Evolutionary conservation across 306 rosid species (phyloP), one percentile per base, ranked within the genome.

Genomic region (Castanea mollissima): DNA sequence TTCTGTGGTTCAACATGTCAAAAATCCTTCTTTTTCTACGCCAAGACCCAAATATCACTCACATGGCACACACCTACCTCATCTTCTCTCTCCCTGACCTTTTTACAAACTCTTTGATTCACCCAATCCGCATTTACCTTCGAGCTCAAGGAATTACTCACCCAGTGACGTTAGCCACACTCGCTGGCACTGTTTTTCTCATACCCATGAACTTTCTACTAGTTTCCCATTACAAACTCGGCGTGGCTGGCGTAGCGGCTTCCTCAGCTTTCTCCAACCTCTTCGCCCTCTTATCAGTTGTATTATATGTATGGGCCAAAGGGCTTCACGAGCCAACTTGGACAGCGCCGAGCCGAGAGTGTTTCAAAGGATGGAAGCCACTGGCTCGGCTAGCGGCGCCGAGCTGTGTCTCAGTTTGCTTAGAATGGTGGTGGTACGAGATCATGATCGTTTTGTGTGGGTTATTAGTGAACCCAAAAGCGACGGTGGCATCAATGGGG

Each of bases 371-470:
- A 55, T 95, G 92, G 91, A 69, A 67, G 86, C 92, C 97, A 25
- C 78, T 95, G 21, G 74, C 91, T 5, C 77, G 80, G 74, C 82
- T 92, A 0, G 98, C 99, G 0, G 90, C 86, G 31, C 99, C 99
- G 32, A 95, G 98, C 77, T 95, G 99, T 32, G 92, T 89, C 2
- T 95, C 99, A 0, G 99, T 95, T 27, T 95, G 99, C 51, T 64
- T 95, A 74, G 99, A 95, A 57, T 95, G 99, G 99, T 95, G 99
- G 99, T 95, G 99, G 99, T 95, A 95, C 72, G 99, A 95, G 91
- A 92, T 95, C 88, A 89, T 95, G 94, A 92, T 92, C 71, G 84
- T 95, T 8, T 20, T 95, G 3, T 92, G 99, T 18, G 99, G 99
- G 2, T 58, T 95, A 0, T 25, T 95, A 0, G 84, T 86, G 78